Evolutionary conservation across 1,284 basidiomycete genomes (phyloP), one percentile per base, ranked within the genome.

Genomic region (Grifola frondosa): DNA sequence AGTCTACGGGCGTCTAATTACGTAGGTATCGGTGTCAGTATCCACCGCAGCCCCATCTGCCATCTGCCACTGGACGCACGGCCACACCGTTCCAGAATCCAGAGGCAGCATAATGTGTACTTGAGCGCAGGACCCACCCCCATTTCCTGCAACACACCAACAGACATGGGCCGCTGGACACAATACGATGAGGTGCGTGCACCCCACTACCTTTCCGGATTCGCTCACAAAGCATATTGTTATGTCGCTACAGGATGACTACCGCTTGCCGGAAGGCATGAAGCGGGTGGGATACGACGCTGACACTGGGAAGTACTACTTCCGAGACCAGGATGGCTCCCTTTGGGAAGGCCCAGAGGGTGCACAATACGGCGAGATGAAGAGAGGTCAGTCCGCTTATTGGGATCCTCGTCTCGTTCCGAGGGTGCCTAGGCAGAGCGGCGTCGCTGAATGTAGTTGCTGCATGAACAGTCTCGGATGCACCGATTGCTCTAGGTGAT

Each of bases 231-330:
- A 37, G 41, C 32, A 22, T 40, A 34, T 46, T 35, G 16, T 26
- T n/a, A n/a, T n/a, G n/a, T n/a, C n/a, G 31, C 40, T 23, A 21
- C 40, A 71, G 69, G 69, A 70, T 46, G 64, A 64, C 8, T 65
- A 67, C 49, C 65, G 69, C 48, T 57, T 71, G 46, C 67, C 69
- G 7, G 65, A 67, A 46, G 69, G 69, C 55, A 68, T 70, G 67
- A 64, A 64, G 38, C 64, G 69, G 30, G 67, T 69, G 30, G 69
- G 67, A 12, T 71, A 70, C 58, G 69, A 71, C 52, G 62, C 68
- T 8, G 69, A 71, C 52, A 63, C 63, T 7, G 63, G 68, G 43
- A 66, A 56, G 45, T 70, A 70, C 52, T 61, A 62, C 37, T 71
- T 61, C 50, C 61, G 58, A 13, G 63, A 62, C 48, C 40, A 49